Conservation (phyloP, 2,329 filamentous ascomycete species). For the Aspergillus fumigatus region DNA sequence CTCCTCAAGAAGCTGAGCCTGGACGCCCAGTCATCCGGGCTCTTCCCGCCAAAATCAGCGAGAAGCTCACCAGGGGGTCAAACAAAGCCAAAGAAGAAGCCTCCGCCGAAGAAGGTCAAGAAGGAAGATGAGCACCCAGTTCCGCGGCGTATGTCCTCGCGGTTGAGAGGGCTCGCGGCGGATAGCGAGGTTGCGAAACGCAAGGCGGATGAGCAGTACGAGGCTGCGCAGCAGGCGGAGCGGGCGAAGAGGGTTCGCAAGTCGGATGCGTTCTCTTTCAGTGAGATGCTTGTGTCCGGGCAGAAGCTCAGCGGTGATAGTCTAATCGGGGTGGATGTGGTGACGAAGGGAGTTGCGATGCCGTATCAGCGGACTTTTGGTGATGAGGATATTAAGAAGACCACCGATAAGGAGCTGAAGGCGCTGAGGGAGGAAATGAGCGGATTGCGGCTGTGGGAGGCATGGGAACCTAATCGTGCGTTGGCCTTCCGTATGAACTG, state of each 20-base stretch:
- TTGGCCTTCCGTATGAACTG: constrained; percentile 7
- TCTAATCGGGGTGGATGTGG: constrained; percentile 58
- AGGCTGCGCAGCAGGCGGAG: constrained; percentile 53
- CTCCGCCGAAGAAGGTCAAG: constrained; percentile 56
- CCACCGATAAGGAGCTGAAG: constrained; percentile 70
- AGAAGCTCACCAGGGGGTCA: constrained; percentile 46
- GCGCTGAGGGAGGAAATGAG: constrained; percentile 72
- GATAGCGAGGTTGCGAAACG: constrained; percentile 65
- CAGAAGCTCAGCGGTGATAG: constrained; percentile 65
- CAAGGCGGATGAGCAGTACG: constrained; percentile 62
- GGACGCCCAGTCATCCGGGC: constrained; percentile 63
- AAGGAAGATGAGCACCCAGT: constrained; percentile 52
- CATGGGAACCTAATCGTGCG: constrained; percentile 73
- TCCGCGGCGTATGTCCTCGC: constrained; percentile 58
- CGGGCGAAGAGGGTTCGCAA: constrained; percentile 60
- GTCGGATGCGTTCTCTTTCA: constrained; percentile 65
- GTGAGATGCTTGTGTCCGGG: constrained; percentile 74
- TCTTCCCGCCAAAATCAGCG: constrained; percentile 52
- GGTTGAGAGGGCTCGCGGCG: constrained; percentile 58
- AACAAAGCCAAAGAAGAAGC: constrained; percentile 45
- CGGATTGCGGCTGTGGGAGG: constrained; percentile 71
- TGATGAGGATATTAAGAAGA: constrained; percentile 76
- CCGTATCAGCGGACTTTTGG: constrained; percentile 82
- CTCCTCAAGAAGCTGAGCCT: constrained; percentile 71
- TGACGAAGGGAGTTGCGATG: constrained; percentile 62